Percentiles rank a stretch among this genome's conserved stretches.
Evolutionary conservation across 345 rosid genomes (phyloP).

Genomic region (Arabidopsis arenosa): DNA sequence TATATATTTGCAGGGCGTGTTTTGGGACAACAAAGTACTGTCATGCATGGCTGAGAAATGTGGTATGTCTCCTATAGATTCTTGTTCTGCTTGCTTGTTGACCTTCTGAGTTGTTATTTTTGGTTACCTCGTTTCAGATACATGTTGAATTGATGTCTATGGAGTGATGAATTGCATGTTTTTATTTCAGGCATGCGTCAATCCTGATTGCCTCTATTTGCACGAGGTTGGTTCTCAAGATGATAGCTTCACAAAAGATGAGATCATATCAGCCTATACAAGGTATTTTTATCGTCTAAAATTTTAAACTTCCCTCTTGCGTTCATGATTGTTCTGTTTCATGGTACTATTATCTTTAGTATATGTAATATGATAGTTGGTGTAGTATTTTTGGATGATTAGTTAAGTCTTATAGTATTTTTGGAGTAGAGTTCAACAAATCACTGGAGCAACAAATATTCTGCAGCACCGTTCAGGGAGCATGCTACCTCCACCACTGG

Average conservation of each 20-base stretch:
- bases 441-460: slow-evolving; percentile 62
- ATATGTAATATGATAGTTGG: slow-evolving; percentile 29
- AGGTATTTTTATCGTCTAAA: slow-evolving; percentile 45
- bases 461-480: slow-evolving; percentile 66
- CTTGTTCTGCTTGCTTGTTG: background rate
- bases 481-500: slow-evolving; percentile 76
- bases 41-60: slow-evolving; percentile 82
- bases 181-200: slow-evolving; percentile 64
- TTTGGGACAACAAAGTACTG: slow-evolving; percentile 89
- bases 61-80: slow-evolving; percentile 47
- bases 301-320: background rate
- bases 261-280: slow-evolving; percentile 66
- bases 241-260: slow-evolving; percentile 82
- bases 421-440: slow-evolving; percentile 78
- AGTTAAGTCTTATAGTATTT: slow-evolving; percentile 44
- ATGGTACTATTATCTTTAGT: slow-evolving; percentile 15
- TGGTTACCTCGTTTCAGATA: slow-evolving; percentile 17
- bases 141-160: slow-evolving; percentile 6
- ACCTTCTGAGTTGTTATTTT: background rate
- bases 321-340: background rate
- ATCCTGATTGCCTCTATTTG: slow-evolving; percentile 78
- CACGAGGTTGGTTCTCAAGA: slow-evolving; percentile 76
- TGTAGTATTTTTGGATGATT: slow-evolving; percentile 44
- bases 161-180: slow-evolving; percentile 32
- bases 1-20: slow-evolving; percentile 60